Conservation (phyloP, 2,329 filamentous ascomycete species). For the Triangularia setosa region DNA sequence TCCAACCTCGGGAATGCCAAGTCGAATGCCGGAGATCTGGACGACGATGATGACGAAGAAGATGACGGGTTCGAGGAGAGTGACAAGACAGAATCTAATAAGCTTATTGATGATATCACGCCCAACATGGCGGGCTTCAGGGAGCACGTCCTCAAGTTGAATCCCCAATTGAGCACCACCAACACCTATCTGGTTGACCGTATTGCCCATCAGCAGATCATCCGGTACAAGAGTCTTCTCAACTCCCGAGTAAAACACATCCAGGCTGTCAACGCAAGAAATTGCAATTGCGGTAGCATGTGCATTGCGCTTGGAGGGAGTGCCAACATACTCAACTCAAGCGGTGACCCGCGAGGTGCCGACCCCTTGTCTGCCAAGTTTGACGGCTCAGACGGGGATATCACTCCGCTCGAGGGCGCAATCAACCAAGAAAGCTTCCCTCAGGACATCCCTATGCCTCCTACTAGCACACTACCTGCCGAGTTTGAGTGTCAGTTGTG, state of each 20-base stretch:
- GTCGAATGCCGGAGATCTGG: slow-evolving; percentile 37
- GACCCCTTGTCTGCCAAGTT: slow-evolving; percentile 53
- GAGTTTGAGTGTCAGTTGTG: slow-evolving; percentile 89
- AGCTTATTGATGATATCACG: slow-evolving; percentile 62
- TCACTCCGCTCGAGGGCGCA: slow-evolving; percentile 64
- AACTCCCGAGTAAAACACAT: slow-evolving; percentile 68
- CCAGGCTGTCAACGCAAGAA: slow-evolving; percentile 47
- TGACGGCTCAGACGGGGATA: slow-evolving; percentile 60
- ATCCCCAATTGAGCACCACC: slow-evolving; percentile 60
- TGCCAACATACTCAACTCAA: slow-evolving; percentile 57
- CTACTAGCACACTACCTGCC: slow-evolving; percentile 70
- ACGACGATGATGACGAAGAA: slow-evolving; percentile 47
- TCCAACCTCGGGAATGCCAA: slow-evolving; percentile 40
- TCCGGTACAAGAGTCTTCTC: slow-evolving; percentile 74
- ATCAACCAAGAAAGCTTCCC: slow-evolving; percentile 74
- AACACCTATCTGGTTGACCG: slow-evolving; percentile 68
- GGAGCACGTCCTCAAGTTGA: slow-evolving; percentile 67
- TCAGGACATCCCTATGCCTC: slow-evolving; percentile 74
- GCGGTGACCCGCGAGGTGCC: slow-evolving; percentile 54
- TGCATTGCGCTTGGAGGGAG: slow-evolving; percentile 68
- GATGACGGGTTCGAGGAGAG: slow-evolving; percentile 63
- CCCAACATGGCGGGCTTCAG: slow-evolving; percentile 75
- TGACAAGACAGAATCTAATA: slow-evolving; percentile 57
- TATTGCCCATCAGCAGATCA: slow-evolving; percentile 75
- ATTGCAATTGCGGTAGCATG: slow-evolving; percentile 57